Conservation (phyloP, 2,329 filamentous ascomycete genomes). For the Fusarium acutatum region DNA sequence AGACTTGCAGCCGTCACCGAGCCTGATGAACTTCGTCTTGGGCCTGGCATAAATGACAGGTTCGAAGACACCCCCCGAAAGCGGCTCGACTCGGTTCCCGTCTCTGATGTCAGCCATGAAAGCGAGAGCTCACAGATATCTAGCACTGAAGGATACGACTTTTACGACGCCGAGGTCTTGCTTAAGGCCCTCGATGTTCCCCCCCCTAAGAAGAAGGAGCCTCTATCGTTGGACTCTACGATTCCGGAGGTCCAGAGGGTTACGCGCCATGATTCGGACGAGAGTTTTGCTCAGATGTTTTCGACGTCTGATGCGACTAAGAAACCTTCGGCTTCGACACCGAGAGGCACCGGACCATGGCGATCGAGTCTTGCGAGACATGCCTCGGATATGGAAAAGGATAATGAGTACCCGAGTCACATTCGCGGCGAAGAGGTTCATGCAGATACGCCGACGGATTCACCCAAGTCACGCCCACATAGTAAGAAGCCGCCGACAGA, state of each 20-base stretch:
- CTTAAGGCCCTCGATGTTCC: slow-evolving; percentile 63
- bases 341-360: slow-evolving; percentile 29
- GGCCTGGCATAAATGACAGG: slow-evolving; percentile 54
- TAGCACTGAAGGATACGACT: slow-evolving; percentile 70
- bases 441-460: slow-evolving; percentile 17
- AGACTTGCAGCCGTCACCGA: slow-evolving; percentile 59
- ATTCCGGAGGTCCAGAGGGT: slow-evolving; percentile 39
- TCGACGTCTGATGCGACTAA: slow-evolving; percentile 62
- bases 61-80: slow-evolving; percentile 50
- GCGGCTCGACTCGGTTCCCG: slow-evolving; percentile 59
- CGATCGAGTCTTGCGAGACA: slow-evolving; percentile 43
- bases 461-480: neutral
- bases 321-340: slow-evolving; percentile 17
- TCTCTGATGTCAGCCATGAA: slow-evolving; percentile 61
- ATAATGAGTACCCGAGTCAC: slow-evolving; percentile 55
- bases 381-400: slow-evolving; percentile 39
- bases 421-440: slow-evolving; percentile 54
- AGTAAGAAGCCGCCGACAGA: slow-evolving; percentile 30
- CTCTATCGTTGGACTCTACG: slow-evolving; percentile 43
- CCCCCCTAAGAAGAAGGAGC: slow-evolving; percentile 52
- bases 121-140: slow-evolving; percentile 58
- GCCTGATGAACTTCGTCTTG: slow-evolving; percentile 59
- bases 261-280: slow-evolving; percentile 63
- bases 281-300: slow-evolving; percentile 67
- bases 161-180: slow-evolving; percentile 68